A percentile compares a stretch with the other conserved stretches of the same genome.
Evolutionary conservation across 305 asterid species (phyloP).

Genomic region (Fraxinus albicans): DNA sequence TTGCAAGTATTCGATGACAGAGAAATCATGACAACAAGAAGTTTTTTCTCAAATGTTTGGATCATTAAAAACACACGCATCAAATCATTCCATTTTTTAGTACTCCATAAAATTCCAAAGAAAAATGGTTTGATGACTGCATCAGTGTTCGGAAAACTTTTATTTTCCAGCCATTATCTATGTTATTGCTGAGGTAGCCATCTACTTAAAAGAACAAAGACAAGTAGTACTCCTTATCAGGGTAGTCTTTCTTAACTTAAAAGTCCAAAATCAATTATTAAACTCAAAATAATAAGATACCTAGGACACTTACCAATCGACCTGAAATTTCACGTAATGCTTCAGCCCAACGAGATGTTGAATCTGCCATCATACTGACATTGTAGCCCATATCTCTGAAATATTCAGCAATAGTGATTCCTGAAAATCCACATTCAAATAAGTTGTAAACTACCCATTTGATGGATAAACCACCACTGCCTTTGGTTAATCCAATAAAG

Average conservation of each 20-base stretch:
- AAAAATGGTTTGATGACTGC: not conserved
- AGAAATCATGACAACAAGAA: not conserved
- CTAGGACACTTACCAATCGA: slow-evolving; percentile 67
- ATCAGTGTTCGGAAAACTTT: not conserved
- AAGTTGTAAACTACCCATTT: not conserved
- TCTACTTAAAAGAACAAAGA: slow-evolving; percentile 4
- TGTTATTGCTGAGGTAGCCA: not conserved
- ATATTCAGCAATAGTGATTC: slow-evolving; percentile 95
- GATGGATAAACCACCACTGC: slow-evolving; percentile 5
- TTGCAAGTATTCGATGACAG: not conserved
- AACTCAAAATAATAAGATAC: slow-evolving; percentile 8
- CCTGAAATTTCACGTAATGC: slow-evolving; percentile 99
- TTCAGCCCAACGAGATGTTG: slow-evolving; percentile 99
- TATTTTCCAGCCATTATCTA: not conserved
- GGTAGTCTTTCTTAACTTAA: slow-evolving; percentile 7
- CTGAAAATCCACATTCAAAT: slow-evolving; percentile 50
- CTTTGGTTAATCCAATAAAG: slow-evolving; percentile 1
- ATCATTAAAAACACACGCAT: not conserved
- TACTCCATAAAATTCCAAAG: slow-evolving; percentile 1
- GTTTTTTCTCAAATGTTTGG: not conserved
- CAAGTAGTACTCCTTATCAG: slow-evolving; percentile 7
- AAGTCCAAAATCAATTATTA: not conserved
- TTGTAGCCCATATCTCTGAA: slow-evolving; percentile 99
- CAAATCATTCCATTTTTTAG: not conserved
- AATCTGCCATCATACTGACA: slow-evolving; percentile 99